Evolutionary conservation across 2,329 filamentous ascomycete species (phyloP).

Genomic region (Clonostachys chloroleuca): DNA sequence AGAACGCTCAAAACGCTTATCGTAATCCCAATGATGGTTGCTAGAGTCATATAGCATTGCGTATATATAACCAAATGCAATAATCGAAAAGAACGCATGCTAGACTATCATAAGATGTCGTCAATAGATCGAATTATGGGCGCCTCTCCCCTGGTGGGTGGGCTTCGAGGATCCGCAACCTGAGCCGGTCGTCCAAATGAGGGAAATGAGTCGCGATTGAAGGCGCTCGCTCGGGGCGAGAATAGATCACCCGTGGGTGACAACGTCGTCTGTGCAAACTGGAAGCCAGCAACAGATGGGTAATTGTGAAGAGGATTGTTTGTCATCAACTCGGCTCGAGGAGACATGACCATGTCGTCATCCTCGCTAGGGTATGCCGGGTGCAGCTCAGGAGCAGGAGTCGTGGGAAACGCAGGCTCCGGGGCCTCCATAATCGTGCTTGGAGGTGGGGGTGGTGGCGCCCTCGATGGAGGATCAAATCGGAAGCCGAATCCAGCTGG

Average conservation of each 20-base stretch:
- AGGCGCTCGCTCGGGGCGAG: conserved; percentile 46
- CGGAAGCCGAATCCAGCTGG: conserved; percentile 35
- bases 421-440: conserved; percentile 1
- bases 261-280: conserved; percentile 46
- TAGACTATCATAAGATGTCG: conserved; percentile 57
- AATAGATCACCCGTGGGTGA: conserved; percentile 48
- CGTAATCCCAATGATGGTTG: background rate
- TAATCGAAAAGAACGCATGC: background rate
- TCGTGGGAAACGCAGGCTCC: conserved; percentile 12
- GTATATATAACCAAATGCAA: too few relatives aligned
- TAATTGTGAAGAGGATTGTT: conserved; percentile 56
- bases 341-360: conserved; percentile 62
- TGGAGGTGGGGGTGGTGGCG: conserved; percentile 6
- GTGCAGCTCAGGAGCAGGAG: conserved; percentile 27
- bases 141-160: conserved; percentile 67
- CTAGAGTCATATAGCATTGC: too few relatives aligned
- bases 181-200: conserved; percentile 47
- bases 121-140: conserved; percentile 77
- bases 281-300: conserved; percentile 31
- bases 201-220: conserved; percentile 48
- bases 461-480: conserved; percentile 8
- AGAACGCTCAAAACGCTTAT: background rate
- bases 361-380: conserved; percentile 22
- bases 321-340: conserved; percentile 69
- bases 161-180: conserved; percentile 65